Conservation (phyloP, 1,139 yeast species). For the Spathaspora sp. region DNA sequence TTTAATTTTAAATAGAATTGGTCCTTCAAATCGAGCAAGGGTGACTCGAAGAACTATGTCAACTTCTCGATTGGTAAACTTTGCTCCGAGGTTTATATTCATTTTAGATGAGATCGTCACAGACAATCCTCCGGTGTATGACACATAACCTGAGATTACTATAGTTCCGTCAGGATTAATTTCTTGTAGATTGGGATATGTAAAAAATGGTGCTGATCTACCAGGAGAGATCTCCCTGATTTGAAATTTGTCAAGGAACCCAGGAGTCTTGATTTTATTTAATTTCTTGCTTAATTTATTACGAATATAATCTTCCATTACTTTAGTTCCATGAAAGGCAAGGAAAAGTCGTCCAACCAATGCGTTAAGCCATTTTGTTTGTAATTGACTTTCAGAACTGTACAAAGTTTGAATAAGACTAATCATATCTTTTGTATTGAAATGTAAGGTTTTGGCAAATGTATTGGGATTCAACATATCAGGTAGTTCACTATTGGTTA, state of each 20-base stretch:
- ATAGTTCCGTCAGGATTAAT: slow-evolving; percentile 81
- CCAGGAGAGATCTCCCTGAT: slow-evolving; percentile 78
- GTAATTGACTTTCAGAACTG: slow-evolving; percentile 78
- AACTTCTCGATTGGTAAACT: slow-evolving; percentile 78
- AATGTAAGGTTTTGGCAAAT: slow-evolving; percentile 73
- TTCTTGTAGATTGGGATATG: slow-evolving; percentile 68
- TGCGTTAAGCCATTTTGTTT: slow-evolving; percentile 90
- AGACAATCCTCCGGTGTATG: slow-evolving; percentile 72
- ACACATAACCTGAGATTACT: slow-evolving; percentile 58
- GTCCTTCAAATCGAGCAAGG: slow-evolving; percentile 70
- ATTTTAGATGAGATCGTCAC: slow-evolving; percentile 80
- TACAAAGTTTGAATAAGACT: slow-evolving; percentile 73
- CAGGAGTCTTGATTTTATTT: slow-evolving; percentile 79
- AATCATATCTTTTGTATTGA: slow-evolving; percentile 68
- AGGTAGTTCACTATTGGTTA: slow-evolving; percentile 16
- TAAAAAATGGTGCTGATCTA: slow-evolving; percentile 72
- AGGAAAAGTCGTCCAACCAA: slow-evolving; percentile 78
- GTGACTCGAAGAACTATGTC: slow-evolving; percentile 73
- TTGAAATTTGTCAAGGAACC: slow-evolving; percentile 78
- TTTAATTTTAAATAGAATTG: slow-evolving; percentile 65
- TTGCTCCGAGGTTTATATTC: slow-evolving; percentile 67
- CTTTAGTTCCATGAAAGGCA: slow-evolving; percentile 69
- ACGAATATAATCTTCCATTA: slow-evolving; percentile 56
- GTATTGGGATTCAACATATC: slow-evolving; percentile 29
- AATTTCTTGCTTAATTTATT: slow-evolving; percentile 68